Evolutionary conservation across 2,329 filamentous ascomycete genomes (phyloP).

Genomic region (Pseudocercospora vitis): DNA sequence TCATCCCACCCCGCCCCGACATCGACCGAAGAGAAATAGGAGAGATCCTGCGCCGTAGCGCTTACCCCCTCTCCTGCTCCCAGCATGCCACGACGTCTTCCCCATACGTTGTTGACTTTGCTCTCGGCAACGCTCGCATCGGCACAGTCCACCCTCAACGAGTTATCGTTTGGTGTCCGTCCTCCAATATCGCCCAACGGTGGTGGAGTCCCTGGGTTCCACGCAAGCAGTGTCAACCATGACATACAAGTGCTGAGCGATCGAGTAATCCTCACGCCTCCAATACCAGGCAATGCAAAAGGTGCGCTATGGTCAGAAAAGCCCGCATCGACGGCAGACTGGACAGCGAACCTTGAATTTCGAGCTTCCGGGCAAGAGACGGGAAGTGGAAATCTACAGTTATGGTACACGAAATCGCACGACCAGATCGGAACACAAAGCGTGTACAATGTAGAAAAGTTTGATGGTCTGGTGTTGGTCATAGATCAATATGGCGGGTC

Average conservation of each 20-base stretch:
- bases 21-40: background rate
- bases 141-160: constrained; percentile 33
- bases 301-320: constrained; percentile 78
- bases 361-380: constrained; percentile 81
- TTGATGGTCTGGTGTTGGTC: constrained; percentile 86
- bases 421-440: constrained; percentile 67
- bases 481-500: constrained; percentile 78
- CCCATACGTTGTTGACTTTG: constrained; percentile 18
- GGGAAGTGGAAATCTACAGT: constrained; percentile 83
- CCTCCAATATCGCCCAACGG: constrained; percentile 66
- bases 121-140: constrained; percentile 30
- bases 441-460: constrained; percentile 79
- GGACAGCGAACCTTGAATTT: constrained; percentile 84
- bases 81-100: constrained; percentile 6
- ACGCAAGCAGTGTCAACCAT: constrained; percentile 56
- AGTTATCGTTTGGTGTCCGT: constrained; percentile 71
- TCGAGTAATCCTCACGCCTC: constrained; percentile 86
- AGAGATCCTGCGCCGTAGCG: background rate
- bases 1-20: background rate
- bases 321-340: constrained; percentile 58
- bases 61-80: background rate
- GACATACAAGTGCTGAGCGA: constrained; percentile 71
- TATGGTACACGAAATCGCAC: constrained; percentile 79
- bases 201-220: constrained; percentile 57
- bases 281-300: constrained; percentile 79